A percentile compares a stretch with the other conserved stretches of the same genome.
phyloP scores from a whole-genome alignment of 371 early-diverging fungal species.

The Mucor piriformis region DNA sequence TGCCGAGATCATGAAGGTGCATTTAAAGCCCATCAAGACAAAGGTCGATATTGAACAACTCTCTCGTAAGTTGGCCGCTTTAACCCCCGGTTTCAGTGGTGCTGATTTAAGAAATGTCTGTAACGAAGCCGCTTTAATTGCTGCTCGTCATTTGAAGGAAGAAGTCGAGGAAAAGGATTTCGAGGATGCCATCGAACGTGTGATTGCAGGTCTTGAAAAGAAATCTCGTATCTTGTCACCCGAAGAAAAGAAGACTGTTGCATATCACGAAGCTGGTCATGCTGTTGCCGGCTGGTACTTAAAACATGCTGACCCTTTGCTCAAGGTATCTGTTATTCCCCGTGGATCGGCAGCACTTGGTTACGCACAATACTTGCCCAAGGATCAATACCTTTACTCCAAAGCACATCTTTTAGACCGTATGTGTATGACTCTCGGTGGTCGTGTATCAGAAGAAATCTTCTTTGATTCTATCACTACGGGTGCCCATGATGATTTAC shows the following conservation, averaged over 20 bases:
- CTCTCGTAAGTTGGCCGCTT: constrained; percentile 70
- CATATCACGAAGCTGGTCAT: constrained; percentile 99
- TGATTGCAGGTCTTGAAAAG: constrained; percentile 98
- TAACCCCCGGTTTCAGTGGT: constrained; percentile 98
- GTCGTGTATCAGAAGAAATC: constrained; percentile 93
- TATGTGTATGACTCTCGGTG: constrained; percentile 98
- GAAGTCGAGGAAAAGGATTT: constrained; percentile 88
- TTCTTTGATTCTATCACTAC: constrained; percentile 92
- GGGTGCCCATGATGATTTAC: constrained; percentile 92
- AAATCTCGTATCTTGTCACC: constrained; percentile 94
- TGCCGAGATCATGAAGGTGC: constrained; percentile 95
- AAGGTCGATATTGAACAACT: constrained; percentile 78
- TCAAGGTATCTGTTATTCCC: constrained; percentile 98
- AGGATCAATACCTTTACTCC: constrained; percentile 95
- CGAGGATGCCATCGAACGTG: constrained; percentile 97
- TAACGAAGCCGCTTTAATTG: constrained; percentile 99
- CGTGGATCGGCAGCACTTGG: constrained; percentile 96
- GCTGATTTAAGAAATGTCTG: constrained; percentile 98
- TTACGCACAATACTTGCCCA: constrained; percentile 98
- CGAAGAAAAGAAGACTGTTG: constrained; percentile 98
- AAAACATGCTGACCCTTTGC: constrained; percentile 92
- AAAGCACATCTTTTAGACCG: constrained; percentile 92
- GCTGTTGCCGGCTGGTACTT: constrained; percentile 99
- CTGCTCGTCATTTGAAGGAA: constrained; percentile 83
- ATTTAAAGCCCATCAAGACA: constrained; percentile 92